These are phyloP conservation scores for Cardiosporidium cionae DNA, from an alignment of 169 alveolate genomes.

Conservation along the genomic window DNA sequence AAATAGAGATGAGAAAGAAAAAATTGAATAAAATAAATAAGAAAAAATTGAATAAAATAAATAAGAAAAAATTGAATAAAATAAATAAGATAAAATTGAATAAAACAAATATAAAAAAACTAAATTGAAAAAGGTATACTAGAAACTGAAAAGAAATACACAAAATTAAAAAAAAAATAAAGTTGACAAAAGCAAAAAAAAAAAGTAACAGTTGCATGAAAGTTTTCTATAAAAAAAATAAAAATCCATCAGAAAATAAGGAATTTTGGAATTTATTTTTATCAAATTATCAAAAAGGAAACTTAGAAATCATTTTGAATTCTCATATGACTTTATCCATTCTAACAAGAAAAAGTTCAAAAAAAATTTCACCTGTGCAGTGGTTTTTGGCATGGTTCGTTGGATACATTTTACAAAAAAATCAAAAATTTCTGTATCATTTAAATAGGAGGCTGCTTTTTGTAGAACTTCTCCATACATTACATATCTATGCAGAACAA, in stretches of 20 bases:
- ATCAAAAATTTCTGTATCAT: slow-evolving; percentile 47
- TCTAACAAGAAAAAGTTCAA: background rate
- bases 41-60: background rate
- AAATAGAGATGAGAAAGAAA: background rate
- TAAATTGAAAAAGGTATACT: background rate
- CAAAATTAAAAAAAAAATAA: background rate
- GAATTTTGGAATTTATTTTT: background rate
- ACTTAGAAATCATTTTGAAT: background rate
- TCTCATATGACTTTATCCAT: background rate
- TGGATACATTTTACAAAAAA: slow-evolving; percentile 50
- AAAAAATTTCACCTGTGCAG: slow-evolving; percentile 18
- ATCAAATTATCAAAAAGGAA: too few species aligned
- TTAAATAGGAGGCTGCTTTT: slow-evolving; percentile 49
- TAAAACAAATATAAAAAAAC: background rate
- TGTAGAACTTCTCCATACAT: slow-evolving; percentile 60
- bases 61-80: background rate
- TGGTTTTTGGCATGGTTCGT: slow-evolving; percentile 61
- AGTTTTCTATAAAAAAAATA: background rate
- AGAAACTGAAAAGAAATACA: background rate
- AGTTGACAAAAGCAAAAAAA: too few species aligned
- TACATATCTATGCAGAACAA: slow-evolving; percentile 16
- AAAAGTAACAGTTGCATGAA: too few species aligned
- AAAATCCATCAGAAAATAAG: background rate
- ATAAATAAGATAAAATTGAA: background rate
- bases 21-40: background rate